Evolutionary conservation across 352 stramenopile species (phyloP).

Genomic region (Thraustochytrium striatum): DNA sequence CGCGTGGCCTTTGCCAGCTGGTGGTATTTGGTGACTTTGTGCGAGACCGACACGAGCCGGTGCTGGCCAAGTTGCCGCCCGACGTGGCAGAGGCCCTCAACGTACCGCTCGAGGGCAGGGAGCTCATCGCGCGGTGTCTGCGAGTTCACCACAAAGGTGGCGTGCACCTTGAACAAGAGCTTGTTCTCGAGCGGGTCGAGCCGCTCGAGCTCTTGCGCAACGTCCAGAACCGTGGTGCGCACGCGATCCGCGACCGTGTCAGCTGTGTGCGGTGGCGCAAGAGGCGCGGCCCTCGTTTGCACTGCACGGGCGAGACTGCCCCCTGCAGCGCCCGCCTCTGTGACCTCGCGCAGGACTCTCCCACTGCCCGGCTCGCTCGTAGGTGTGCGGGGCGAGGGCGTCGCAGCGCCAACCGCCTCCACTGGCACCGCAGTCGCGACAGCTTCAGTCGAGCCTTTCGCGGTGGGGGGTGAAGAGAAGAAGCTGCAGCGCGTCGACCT

Average conservation of each 20-base stretch:
- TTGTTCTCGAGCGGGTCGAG: not conserved
- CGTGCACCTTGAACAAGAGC: too few species aligned
- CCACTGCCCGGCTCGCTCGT: not conserved
- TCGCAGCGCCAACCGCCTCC: not conserved
- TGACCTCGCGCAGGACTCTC: not conserved
- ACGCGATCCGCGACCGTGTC: not conserved
- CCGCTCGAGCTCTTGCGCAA: not conserved
- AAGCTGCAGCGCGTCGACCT: not conserved
- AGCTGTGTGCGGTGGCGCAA: too few species aligned
- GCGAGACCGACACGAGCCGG: too few species aligned
- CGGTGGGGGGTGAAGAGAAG: not conserved
- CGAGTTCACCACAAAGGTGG: too few species aligned
- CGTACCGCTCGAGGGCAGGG: not conserved
- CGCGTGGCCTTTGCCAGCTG: not conserved
- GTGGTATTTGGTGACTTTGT: too few species aligned
- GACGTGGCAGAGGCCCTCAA: not conserved
- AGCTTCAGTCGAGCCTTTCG: not conserved
- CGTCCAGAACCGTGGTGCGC: not conserved
- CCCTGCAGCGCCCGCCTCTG: not conserved
- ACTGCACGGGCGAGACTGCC: not conserved
- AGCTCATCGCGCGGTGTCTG: not conserved
- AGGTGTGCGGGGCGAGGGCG: not conserved
- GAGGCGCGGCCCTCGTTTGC: too few species aligned
- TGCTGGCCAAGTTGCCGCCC: too few species aligned
- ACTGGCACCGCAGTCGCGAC: too few species aligned